Evolutionary conservation across 352 stramenopile genomes (phyloP).

Genomic region (Phytophthora fragariae): DNA sequence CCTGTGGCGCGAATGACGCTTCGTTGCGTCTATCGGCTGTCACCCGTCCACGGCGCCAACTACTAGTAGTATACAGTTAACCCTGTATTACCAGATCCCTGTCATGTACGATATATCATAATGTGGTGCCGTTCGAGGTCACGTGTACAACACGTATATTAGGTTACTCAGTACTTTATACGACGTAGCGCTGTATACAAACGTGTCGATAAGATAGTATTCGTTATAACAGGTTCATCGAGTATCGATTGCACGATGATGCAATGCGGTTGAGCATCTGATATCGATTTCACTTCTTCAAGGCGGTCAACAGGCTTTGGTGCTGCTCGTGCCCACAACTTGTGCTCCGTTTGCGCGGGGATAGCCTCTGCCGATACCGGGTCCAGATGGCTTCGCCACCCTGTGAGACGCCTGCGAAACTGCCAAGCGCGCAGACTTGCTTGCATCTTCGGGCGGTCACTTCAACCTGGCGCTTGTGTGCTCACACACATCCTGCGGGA

Average conservation of each 20-base stretch:
- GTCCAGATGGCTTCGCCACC: constrained; percentile 24
- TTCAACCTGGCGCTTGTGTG: constrained; percentile 22
- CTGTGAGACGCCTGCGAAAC: constrained; percentile 21
- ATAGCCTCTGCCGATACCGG: constrained; percentile 6
- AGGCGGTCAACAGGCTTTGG: neutral
- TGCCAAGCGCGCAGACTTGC: constrained; percentile 7
- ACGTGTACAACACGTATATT: no score
- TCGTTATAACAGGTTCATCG: no score
- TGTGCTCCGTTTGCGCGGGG: neutral
- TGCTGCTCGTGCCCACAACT: neutral
- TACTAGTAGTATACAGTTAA: no score
- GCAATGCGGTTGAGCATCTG: neutral
- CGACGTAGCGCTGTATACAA: no score
- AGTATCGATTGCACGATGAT: neutral
- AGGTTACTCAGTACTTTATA: no score
- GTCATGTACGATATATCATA: no score
- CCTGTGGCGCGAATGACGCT: constrained; percentile 19
- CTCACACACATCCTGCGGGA: constrained; percentile 15
- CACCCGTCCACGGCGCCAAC: neutral
- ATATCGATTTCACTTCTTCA: constrained; percentile 3
- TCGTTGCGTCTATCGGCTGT: constrained; percentile 12
- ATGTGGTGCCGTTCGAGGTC: no score
- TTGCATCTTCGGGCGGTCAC: constrained; percentile 10
- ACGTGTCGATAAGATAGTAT: no score
- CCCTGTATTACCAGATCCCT: no score